Percentiles rank a stretch among this genome's conserved stretches.
Conservation (phyloP, 2,329 filamentous ascomycete genomes). For the Mycogone perniciosa region DNA sequence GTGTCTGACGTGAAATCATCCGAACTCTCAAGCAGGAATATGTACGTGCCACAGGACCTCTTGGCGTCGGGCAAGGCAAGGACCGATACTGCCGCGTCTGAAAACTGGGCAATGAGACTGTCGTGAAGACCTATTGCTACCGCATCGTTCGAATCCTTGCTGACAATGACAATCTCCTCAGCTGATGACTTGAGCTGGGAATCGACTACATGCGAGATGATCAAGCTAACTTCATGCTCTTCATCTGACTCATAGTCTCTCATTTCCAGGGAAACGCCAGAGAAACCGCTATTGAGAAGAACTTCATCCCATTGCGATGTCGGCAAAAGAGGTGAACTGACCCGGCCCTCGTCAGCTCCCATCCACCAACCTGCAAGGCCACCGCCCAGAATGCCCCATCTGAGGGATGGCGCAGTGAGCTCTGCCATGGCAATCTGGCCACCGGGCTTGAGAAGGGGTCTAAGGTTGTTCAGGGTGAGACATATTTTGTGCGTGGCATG, state of each 20-base stretch:
- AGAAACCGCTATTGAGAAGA: slow-evolving; percentile 6
- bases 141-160: background rate
- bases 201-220: slow-evolving; percentile 6
- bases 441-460: slow-evolving; percentile 6
- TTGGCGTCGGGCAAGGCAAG: background rate
- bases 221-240: slow-evolving; percentile 8
- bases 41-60: background rate
- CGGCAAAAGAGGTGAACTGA: slow-evolving; percentile 3
- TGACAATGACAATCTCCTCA: slow-evolving; percentile 5
- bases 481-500: slow-evolving; percentile 2
- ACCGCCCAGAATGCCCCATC: slow-evolving; percentile 6
- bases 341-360: slow-evolving; percentile 7
- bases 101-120: background rate
- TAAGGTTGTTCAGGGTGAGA: slow-evolving; percentile 3
- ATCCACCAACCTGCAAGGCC: slow-evolving; percentile 6
- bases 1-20: background rate
- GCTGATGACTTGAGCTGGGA: background rate
- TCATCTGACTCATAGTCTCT: slow-evolving; percentile 4
- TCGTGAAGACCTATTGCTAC: slow-evolving; percentile 3
- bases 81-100: background rate
- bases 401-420: slow-evolving; percentile 5
- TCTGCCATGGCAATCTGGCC: slow-evolving; percentile 12
- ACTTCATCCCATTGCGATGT: slow-evolving; percentile 2
- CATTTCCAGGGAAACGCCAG: slow-evolving; percentile 6
- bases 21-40: slow-evolving; percentile 2